Base-by-base conservation (phyloP, 2,329 filamentous ascomycete species). In the Epichloe gansuensis region DNA sequence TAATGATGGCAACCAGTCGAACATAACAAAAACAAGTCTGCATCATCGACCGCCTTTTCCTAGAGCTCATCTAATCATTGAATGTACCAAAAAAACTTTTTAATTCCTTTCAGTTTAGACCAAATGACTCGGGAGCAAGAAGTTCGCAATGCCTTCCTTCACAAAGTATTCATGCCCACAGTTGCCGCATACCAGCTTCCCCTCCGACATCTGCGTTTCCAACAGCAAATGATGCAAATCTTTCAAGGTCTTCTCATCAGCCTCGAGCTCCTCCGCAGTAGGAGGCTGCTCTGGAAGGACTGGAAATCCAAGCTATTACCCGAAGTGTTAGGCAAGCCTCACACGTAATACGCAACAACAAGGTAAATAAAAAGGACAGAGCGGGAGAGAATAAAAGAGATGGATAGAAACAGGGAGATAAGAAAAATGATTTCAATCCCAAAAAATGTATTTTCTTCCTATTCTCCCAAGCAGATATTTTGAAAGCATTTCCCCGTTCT, bases 121-220 rank as follows among this genome's bases (percentile, higher is more conserved):
- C 69, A 98, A 72, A 73, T 98, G 93, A 62, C 86, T 93, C 12
- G 93, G 93, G 60, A 98, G 72, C 65, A 98, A 72, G 64, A 98
- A 98, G 69, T 97, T 97, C 55, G 90, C 89, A 67, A 97, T 95
- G 5, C 93, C 93, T 71, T 98, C 91, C 66, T 93, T 91, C 57
- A 98, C 85, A 54, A 83, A 83, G 69, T 97, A 98, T 73, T 95
- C 88, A 66, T 97, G 91, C 47, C 87, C 88, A 66, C 93, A 98
- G 69, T 86, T 87, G 47, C 81, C 90, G 67, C 93, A 98, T 5
- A 91, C 86, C 58, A 98, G 76, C 70, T 88, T 91, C 3, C 93
- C 93, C 70, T 91, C 87, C 39, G 82, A 78, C 55, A 98, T 87
- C 62, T 90, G 86, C 55, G 93, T 98, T 76, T 97, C 88, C 60